Base-by-base conservation (phyloP, 164 flowering plant species). In the Echeveria elegans region DNA sequence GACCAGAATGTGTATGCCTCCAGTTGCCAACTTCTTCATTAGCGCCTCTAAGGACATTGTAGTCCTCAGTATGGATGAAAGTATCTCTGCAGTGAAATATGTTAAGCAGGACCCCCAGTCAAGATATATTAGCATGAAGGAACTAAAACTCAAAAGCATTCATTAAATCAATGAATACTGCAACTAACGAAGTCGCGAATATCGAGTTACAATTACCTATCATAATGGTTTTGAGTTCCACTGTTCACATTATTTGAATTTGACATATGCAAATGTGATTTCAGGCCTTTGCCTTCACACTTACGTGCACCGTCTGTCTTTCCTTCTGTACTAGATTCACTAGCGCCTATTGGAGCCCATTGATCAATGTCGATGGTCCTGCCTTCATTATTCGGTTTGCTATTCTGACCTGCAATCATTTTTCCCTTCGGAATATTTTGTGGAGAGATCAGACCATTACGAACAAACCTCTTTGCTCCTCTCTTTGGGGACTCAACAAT, bases 371-470 rank as follows among this genome's bases (percentile, higher is more conserved):
- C 43, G 38, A 65, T 68, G 14, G 37, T 59, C 31, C 67, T 37
- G 30, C 41, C 64, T 21, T 18, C 16, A 47, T 64, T 71, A 69
- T 30, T 69, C 34, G 60, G 70, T 61, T 50, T 74, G 26, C 63
- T 56, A 10, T 58, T 38, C 47, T 38, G 71, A 43, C 75, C 82
- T 52, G 69, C 71, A 48, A 74, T 48, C 63, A 75, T 76, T 70
- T 76, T 78, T 50, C 77, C 77, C 77, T 70, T 85, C 37, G 83
- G 86, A 47, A 87, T 88, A 65, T 85, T 87, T 68, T 61, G 73
- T 7, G 97, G 98, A 68, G 97, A 87, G 56, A 90, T 93, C 65
- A 91, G 85, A 30, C 98, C 97, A 84, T 87, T 86, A 37, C 88
- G 79, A 24, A 90, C 96, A 78, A 93, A 78, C 77, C 83, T 83